Evolutionary conservation across 768 basidiomycete genomes (phyloP).

Genomic region (Phylloporus arenicola): DNA sequence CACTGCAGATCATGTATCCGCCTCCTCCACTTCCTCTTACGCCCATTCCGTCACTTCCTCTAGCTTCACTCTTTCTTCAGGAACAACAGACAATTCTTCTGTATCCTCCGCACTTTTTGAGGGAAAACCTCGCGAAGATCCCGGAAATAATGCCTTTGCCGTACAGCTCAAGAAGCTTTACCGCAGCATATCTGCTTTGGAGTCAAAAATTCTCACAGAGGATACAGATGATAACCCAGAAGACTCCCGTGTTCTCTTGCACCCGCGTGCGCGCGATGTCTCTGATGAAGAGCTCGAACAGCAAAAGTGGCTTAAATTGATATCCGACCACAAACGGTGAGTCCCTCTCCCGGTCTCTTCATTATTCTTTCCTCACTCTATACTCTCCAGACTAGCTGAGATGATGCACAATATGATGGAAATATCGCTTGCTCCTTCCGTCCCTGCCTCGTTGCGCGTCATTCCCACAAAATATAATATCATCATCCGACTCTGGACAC

Average conservation of each 20-base stretch:
- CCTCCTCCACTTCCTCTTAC: slow-evolving; percentile 71
- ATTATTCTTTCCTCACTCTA: neutral
- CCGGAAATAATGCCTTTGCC: slow-evolving; percentile 64
- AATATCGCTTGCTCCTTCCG: slow-evolving; percentile 78
- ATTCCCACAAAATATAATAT: slow-evolving; percentile 96
- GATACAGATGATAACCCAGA: slow-evolving; percentile 52
- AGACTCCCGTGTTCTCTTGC: slow-evolving; percentile 33
- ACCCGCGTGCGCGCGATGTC: slow-evolving; percentile 29
- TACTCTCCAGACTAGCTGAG: slow-evolving; percentile 71
- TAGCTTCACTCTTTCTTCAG: slow-evolving; percentile 66
- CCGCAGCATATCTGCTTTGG: slow-evolving; percentile 73
- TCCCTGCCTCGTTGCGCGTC: slow-evolving; percentile 83
- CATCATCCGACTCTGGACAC: slow-evolving; percentile 88
- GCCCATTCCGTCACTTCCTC: slow-evolving; percentile 66
- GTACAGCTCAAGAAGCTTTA: slow-evolving; percentile 77
- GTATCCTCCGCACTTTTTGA: slow-evolving; percentile 69
- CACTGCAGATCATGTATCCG: slow-evolving; percentile 67
- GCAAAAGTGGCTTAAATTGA: slow-evolving; percentile 69
- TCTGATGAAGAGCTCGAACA: slow-evolving; percentile 57
- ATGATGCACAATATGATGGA: slow-evolving; percentile 84
- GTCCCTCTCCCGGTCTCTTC: slow-evolving; percentile 24
- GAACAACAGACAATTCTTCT: slow-evolving; percentile 70
- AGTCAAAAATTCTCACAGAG: slow-evolving; percentile 64
- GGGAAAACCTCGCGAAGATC: slow-evolving; percentile 45
- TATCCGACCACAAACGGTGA: slow-evolving; percentile 80